A percentile compares a stretch with the other conserved stretches of the same genome.
These are phyloP conservation scores for Leishmania turanica DNA, from an alignment of 208 protist species.

Conservation along the genomic window DNA sequence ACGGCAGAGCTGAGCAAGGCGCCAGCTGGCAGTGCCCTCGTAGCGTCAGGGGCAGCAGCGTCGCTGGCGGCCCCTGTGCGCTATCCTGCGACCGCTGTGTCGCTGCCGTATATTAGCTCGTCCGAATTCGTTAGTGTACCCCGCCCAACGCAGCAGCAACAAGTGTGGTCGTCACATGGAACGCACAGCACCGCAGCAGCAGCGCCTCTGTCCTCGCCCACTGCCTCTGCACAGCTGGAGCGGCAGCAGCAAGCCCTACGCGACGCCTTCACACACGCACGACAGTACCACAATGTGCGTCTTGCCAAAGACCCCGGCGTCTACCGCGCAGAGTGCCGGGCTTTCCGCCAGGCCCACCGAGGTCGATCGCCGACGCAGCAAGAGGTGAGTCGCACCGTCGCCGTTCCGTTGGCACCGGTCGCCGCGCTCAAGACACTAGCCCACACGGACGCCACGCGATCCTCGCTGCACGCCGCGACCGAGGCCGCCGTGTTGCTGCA, in stretches of 20 bases:
- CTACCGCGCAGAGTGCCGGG: conserved; percentile 51
- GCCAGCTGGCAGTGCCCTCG: neutral
- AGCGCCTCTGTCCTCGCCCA: neutral
- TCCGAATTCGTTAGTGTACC: neutral
- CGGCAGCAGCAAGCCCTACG: conserved; percentile 26
- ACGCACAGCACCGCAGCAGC: conserved; percentile 3
- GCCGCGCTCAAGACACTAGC: conserved; percentile 57
- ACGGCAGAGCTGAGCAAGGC: neutral
- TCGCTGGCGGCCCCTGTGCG: neutral
- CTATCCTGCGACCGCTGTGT: neutral
- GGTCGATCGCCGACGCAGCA: conserved; percentile 33
- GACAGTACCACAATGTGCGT: conserved; percentile 45
- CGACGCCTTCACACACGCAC: conserved; percentile 34
- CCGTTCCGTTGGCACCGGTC: conserved; percentile 65
- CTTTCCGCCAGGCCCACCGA: conserved; percentile 56
- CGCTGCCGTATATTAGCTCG: neutral
- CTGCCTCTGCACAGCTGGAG: neutral
- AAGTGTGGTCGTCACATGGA: neutral
- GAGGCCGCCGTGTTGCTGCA: conserved; percentile 62
- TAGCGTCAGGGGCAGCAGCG: neutral
- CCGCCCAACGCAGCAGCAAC: neutral
- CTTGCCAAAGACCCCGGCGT: conserved; percentile 56
- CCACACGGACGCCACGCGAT: conserved; percentile 25
- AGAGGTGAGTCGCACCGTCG: conserved; percentile 58
- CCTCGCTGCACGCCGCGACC: conserved; percentile 40